Evolutionary conservation across 129 eudicot genomes (phyloP), one percentile per base, ranked within the genome.

Genomic region (Erigeron canadensis): DNA sequence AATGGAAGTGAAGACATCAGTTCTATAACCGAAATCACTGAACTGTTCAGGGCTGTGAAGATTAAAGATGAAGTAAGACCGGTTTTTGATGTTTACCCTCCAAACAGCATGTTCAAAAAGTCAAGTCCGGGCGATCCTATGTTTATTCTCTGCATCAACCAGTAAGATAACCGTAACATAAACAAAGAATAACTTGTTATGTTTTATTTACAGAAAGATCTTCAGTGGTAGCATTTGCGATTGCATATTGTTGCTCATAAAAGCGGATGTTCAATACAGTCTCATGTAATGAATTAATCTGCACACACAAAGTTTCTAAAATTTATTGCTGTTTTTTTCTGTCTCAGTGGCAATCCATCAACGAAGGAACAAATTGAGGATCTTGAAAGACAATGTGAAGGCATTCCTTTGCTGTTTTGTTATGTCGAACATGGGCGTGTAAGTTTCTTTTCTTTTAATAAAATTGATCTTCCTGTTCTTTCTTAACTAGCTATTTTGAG

Each of bases 61-160:
- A 70, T 93, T 19, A 72, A 72, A 50, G 34, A 23, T 23, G 84
- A 81, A 59, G 63, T 13, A 4, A 84, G 75, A 71, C 90, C 84
- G 12, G 48, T 82, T 38, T 93, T 83, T 79, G 92, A 89, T 63
- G 89, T 91, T 67, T 88, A 86, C 67, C 86, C 87, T 77, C 98
- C 98, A 65, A 91, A 93, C 74, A 89, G 90, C 90, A 85, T 78
- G 71, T 93, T 93, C 58, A 87, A 72, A 66, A 93, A 93, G 77
- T 83, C 98, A 18, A 77, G 79, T 58, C 91, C 98, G 0, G 92
- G 92, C 23, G 66, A 65, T 78, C 92, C 95, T 34, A 81, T 63
- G 56, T 93, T 82, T 75, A 72, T 84, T 74, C 83, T 93, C 75
- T 85, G 83, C 63, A 60, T 87, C 44, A 61, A 70, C 44, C 71